Base-by-base conservation (phyloP, 164 flowering plant genomes). In the Umbilicus rupestris region DNA sequence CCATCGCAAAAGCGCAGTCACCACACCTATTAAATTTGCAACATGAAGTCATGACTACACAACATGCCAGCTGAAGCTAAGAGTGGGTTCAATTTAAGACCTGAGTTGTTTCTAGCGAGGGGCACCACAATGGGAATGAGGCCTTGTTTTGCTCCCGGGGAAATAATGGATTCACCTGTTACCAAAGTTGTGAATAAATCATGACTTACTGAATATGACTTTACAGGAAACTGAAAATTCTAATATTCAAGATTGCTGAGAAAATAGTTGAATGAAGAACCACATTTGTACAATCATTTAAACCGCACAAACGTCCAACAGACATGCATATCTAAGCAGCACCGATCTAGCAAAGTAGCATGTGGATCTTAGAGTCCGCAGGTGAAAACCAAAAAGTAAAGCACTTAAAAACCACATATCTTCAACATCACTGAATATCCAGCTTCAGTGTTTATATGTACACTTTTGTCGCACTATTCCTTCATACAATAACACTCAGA, bases 1-100 rank as follows among this genome's bases (percentile, higher is more conserved):
- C 98, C 98, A 90, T 64, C 96, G 75, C 72, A 92, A 74, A 72
- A 92, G 75, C 69, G 96, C 88, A 76, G 88, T 88, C 66, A 84
- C 62, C 73, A 75, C 72, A 75, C 93, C 98, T 90, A 68, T 29
- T 7, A 22, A 63, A 7, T 39, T 39, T 3, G 12, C 42, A 41
- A 55, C 12, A n/a, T 39, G 28, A 7, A 35, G 35, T 63, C 29
- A 63, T n/a, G 20, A 3, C 22, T 19, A 63, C 29, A 63, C 0
- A 35, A 15, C 29, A 24, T 39, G 31, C 33, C 63, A 44, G 45
- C 66, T 64, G 66, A 64, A 30, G 35, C 67, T 45, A 59, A 52
- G 66, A 7, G 55, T 17, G 46, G 39, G 17, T 46, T 50, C 17
- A 62, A 20, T 28, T 31, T 26, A 19, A n/a, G 59, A 86, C 98